phyloP scores from a whole-genome alignment of 441 rosid genomes.

The Rhodomyrtus psidioides region DNA sequence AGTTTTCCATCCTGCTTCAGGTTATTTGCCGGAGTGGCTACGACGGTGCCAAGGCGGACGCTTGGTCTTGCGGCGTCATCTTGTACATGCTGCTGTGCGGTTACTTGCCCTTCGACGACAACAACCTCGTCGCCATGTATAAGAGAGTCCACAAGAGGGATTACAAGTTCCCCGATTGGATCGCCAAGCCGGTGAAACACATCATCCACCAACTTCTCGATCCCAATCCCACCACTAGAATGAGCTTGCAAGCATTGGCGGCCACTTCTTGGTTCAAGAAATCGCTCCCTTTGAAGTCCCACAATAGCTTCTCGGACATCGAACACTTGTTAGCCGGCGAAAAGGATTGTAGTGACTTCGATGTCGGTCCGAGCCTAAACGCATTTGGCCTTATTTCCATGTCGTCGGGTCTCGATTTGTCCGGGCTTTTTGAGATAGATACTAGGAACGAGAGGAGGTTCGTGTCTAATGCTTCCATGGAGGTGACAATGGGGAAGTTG shows the following conservation, averaged over 20 bases:
- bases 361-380: not conserved
- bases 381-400: not conserved
- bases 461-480: not conserved
- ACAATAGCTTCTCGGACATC: not conserved
- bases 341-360: not conserved
- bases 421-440: not conserved
- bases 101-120: conserved; percentile 53
- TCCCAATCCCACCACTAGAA: not conserved
- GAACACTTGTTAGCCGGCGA: not conserved
- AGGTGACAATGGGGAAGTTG: not conserved
- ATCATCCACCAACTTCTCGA: not conserved
- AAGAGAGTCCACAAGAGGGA: conserved; percentile 28
- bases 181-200: not conserved
- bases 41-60: conserved; percentile 72
- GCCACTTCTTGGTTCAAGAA: conserved; percentile 47
- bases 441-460: not conserved
- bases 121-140: conserved; percentile 45
- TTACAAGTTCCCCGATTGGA: not conserved
- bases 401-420: not conserved
- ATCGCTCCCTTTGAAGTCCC: conserved; percentile 13
- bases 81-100: conserved; percentile 55
- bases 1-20: not conserved
- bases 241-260: not conserved
- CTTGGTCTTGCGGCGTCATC: conserved; percentile 94
- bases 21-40: conserved; percentile 43